Base-by-base conservation (phyloP, 805 yeast genomes). In the Metschnikowia rubicola region DNA sequence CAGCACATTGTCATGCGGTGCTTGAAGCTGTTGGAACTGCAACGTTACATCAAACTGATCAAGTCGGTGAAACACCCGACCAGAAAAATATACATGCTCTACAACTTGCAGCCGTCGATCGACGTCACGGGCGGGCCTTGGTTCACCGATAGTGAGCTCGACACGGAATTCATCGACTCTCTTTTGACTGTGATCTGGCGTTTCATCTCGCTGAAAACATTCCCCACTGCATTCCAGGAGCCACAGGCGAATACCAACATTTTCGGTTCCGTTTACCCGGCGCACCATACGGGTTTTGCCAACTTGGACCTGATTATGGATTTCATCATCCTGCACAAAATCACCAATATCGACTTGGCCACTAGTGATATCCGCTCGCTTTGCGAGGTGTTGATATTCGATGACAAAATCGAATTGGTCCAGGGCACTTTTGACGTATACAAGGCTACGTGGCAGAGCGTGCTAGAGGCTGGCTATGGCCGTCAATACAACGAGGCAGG, bases 81-180 rank as follows among this genome's bases (percentile, higher is more conserved):
- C 1, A 78, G 99, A 54, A 94, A 94, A 61, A 92, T 94, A 31
- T 95, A 92, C 67, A 94, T 94, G 98, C 75, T 94, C 44, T 92
- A 91, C 63, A 84, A 88, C 61, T 71, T 94, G 55, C 96, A 90
- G 63, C 99, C 99, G 5, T 86, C 96, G 3, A 84, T 88, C 30
- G 98, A 92, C 55, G 94, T 94, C 34, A 94, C 98, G 0, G 99
- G 99, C 54, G 99, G 99, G 5, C 98, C 98, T 4, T 94, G 99
- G 99, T 94, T 91, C 63, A 90, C 97, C 0, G 99, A 94, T 63
- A 83, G 91, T 32, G 98, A 94, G 66, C 74, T 94, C 47, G 99
- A 94, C 63, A 83, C 89, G 3, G 98, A 92, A 65, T 94, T 94
- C 60, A 91, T 94, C 48, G 92, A 88, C 55, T 81, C 89, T 40